Conservation (phyloP, 257 asterid genomes). For the Verbascum thapsus region DNA sequence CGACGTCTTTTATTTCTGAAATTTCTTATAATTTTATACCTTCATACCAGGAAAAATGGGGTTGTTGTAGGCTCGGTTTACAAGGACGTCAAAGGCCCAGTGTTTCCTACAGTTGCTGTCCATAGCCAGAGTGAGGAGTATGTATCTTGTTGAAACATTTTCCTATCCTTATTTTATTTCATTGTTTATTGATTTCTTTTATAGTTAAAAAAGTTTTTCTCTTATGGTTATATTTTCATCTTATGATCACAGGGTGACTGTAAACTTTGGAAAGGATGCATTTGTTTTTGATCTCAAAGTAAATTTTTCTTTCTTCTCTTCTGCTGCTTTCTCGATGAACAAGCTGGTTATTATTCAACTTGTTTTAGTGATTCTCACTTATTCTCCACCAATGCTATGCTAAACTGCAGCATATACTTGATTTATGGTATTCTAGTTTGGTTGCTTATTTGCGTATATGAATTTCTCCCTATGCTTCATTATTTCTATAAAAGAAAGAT, state of each 20-base stretch:
- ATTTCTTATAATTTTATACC: constrained; percentile 30
- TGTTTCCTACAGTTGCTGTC: constrained; percentile 90
- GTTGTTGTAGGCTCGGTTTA: constrained; percentile 64
- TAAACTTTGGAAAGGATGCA: constrained; percentile 84
- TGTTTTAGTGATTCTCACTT: constrained; percentile 12
- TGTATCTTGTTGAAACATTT: constrained; percentile 35
- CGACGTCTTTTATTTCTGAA: constrained; percentile 15
- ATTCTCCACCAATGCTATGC: constrained; percentile 16
- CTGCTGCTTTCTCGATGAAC: constrained; percentile 21
- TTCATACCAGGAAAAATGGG: constrained; percentile 82
- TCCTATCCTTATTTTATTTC: constrained; percentile 22
- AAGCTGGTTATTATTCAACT: constrained; percentile 7
- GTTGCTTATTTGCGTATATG: background rate
- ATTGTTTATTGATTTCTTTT: constrained; percentile 23
- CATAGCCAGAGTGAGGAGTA: constrained; percentile 98
- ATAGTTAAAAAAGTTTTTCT: constrained; percentile 23
- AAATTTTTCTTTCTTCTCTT: constrained; percentile 30
- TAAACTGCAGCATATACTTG: constrained; percentile 10
- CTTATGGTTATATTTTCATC: constrained; percentile 32
- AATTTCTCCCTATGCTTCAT: background rate
- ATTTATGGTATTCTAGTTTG: constrained; percentile 1
- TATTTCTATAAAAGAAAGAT: background rate
- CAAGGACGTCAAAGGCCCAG: constrained; percentile 84
- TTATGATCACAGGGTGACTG: constrained; percentile 68
- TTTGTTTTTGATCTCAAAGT: constrained; percentile 84